Evolutionary conservation across 192 early-diverging fungal species (phyloP).

Genomic region (Rhizophagus prolifer): DNA sequence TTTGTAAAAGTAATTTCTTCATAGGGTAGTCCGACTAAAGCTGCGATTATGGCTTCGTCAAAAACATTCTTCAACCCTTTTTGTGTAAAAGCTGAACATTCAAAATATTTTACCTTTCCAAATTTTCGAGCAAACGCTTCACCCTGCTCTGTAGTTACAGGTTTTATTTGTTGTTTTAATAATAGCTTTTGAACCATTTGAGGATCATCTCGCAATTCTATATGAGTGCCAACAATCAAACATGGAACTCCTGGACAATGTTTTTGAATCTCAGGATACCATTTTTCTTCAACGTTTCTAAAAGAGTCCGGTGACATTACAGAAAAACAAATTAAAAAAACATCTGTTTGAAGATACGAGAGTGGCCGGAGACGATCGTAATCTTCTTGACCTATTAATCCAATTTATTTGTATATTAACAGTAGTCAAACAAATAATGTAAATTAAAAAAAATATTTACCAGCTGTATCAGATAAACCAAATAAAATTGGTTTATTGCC

Average conservation of each 20-base stretch:
- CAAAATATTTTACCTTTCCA: constrained; percentile 91
- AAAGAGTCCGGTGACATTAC: constrained; percentile 88
- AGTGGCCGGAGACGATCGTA: constrained; percentile 92
- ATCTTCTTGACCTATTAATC: constrained; percentile 80
- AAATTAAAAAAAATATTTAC: constrained; percentile 32
- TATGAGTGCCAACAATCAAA: constrained; percentile 85
- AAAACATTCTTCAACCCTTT: constrained; percentile 95
- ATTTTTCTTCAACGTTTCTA: constrained; percentile 94
- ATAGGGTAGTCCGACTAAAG: constrained; percentile 83
- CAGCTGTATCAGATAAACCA: constrained; percentile 94
- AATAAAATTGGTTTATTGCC: constrained; percentile 95
- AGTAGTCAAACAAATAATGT: not conserved
- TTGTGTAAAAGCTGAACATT: constrained; percentile 91
- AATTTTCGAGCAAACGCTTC: constrained; percentile 81
- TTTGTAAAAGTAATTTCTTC: constrained; percentile 78
- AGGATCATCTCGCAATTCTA: constrained; percentile 89
- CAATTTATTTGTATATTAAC: not conserved
- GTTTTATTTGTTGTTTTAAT: constrained; percentile 78
- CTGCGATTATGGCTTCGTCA: constrained; percentile 98
- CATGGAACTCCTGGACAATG: constrained; percentile 95
- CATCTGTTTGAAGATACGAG: constrained; percentile 94
- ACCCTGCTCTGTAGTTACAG: constrained; percentile 74
- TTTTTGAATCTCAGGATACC: constrained; percentile 94
- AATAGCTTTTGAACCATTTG: constrained; percentile 74
- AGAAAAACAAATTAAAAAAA: constrained; percentile 95